Evolutionary conservation across 768 basidiomycete species (phyloP), one percentile per base, ranked within the genome.

Genomic region (Russula lepida): DNA sequence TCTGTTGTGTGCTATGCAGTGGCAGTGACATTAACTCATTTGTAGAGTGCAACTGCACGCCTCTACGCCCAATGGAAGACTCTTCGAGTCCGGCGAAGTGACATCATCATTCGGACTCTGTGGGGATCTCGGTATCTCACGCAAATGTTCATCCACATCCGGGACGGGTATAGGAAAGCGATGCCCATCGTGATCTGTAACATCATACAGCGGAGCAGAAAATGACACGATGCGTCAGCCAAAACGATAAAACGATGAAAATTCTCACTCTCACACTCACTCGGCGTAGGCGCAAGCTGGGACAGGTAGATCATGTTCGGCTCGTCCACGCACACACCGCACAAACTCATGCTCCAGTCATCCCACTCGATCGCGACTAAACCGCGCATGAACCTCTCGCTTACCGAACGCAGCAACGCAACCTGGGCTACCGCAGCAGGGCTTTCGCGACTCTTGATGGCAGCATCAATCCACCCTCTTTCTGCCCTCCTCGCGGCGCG

Each of bases 331-430:
- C 62, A 58, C 32, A 59, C 62, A 25, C 49, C 58, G 30, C 55
- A 59, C 44, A 65, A 25, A n/a, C 37, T 57, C 56, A 64, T 63
- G 32, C 62, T 49, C 57, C 62, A 65, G 11, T 65, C 64, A n/a
- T 63, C 64, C 64, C 64, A 65, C 32, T 57, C 62, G 15, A 65
- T 51, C 33, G 61, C 56, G n/a, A 51, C 46, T 17, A 65, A 32
- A 2, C 64, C 64, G 1, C 52, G 54, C 7, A 47, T 41, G 37
- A 65, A 63, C 41, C 28, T 58, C 41, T 59, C 56, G 23, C 57
- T 56, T 23, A 65, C 41, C 23, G 23, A 23, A 19, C 56, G 51
- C 33, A n/a, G 39, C 39, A 62, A 21, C 28, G 47, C 53, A 25
- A 65, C 61, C 32, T 56, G 56, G 23, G 59, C 61, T 28, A 63